Percentiles rank a stretch among this genome's conserved stretches.
phyloP scores from a whole-genome alignment of 306 rosid genomes.

The Quercus cerris region DNA sequence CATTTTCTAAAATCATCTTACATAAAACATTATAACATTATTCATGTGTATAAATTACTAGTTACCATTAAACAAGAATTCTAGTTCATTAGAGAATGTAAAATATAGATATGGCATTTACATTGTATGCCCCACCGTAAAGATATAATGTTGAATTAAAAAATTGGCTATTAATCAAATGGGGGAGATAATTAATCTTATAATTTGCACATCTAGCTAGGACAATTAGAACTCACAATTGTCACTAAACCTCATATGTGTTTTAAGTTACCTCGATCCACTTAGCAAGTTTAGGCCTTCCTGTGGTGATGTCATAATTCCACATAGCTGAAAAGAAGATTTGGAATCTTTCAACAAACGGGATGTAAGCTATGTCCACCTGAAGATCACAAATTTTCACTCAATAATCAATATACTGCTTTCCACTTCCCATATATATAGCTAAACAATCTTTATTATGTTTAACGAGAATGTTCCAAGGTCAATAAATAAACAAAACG shows the following conservation, averaged over 20 bases:
- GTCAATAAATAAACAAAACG: background rate
- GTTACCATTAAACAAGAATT: slow-evolving; percentile 2
- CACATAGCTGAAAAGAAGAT: slow-evolving; percentile 33
- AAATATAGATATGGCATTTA: no score
- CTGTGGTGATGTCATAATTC: slow-evolving; percentile 52
- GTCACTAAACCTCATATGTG: background rate
- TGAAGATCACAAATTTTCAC: slow-evolving; percentile 24
- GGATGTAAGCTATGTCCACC: slow-evolving; percentile 65
- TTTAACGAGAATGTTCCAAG: no score
- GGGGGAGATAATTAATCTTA: no score
- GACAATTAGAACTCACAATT: background rate
- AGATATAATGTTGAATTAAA: background rate
- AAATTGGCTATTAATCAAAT: no score
- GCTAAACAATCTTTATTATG: no score
- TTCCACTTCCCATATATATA: background rate
- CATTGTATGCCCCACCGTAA: no score
- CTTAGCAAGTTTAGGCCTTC: slow-evolving; percentile 58
- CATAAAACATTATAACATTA: no score
- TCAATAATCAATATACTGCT: slow-evolving; percentile 6
- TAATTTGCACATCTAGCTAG: background rate
- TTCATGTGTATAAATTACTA: no score
- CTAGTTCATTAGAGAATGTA: background rate
- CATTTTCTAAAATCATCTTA: no score
- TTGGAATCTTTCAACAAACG: slow-evolving; percentile 68
- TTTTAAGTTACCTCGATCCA: slow-evolving; percentile 57